Base-by-base conservation (phyloP, 2,329 filamentous ascomycete species). In the Basipetospora chlamydospora region DNA sequence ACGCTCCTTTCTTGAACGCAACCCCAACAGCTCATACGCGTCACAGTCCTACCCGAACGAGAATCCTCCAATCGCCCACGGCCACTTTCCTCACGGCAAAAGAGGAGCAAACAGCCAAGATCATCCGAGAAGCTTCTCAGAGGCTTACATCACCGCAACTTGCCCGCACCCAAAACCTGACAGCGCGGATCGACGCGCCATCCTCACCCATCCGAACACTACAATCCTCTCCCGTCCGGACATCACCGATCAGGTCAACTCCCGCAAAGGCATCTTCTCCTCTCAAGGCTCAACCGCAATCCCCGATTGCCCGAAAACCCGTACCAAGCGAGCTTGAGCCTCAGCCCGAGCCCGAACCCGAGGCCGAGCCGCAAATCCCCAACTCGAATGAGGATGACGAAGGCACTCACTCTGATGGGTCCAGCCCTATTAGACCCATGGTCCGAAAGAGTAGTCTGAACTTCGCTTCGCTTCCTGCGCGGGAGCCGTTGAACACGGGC, bases 361-460 rank as follows among this genome's bases (percentile, higher is more conserved):
- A 43, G 16, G 40, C 43, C 15, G 42, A 47, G n/a, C 46, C 57
- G 21, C n/a, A n/a, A n/a, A n/a, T n/a, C n/a, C n/a, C n/a, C n/a
- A n/a, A n/a, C n/a, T n/a, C n/a, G n/a, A 48, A 54, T 12, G 50
- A 54, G 32, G 67, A 71, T 26, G 70, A 70, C 42, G 58, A 59
- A 16, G 62, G 66, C 41, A 80, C 77, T 3, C 70, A 71, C 12
- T 82, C 79, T 2, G 78, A 83, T 33, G 67, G 63, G 1, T 84
- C 81, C 1, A 87, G 80, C 46, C 82, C 82, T 0, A 74, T 81
- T 33, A 70, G 83, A 45, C 80, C 80, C 2, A 65, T 83, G 21
- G 71, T 92, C 45, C 78, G 88, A 41, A 96, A 96, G 65, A 94
- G 87, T 58, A 96, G 88, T 53, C 68, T 98, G 41, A 93, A 82